phyloP scores from a whole-genome alignment of 768 basidiomycete species.

The Botryobasidium botryosum region DNA sequence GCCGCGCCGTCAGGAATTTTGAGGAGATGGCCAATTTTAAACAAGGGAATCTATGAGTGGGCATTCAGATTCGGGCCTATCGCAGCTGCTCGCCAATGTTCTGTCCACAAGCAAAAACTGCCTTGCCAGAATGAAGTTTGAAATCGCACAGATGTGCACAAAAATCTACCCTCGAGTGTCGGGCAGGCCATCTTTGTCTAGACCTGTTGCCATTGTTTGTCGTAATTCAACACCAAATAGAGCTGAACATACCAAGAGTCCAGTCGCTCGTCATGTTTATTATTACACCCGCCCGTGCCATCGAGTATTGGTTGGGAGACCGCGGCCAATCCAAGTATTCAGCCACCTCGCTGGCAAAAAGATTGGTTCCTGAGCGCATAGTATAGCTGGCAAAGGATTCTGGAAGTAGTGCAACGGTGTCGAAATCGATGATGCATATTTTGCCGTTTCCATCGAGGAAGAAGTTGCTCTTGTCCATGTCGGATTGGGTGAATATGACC shows the following conservation, averaged over 20 bases:
- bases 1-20: too few relatives aligned
- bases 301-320: conserved; percentile 6
- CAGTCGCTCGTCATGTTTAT: conserved; percentile 8
- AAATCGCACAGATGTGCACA: too few relatives aligned
- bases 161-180: too few relatives aligned
- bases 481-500: conserved; percentile 20
- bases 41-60: too few relatives aligned
- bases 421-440: conserved; percentile 18
- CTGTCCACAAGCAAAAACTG: too few relatives aligned
- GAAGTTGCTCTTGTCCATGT: conserved; percentile 19
- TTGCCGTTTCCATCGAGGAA: conserved; percentile 17
- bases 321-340: conserved; percentile 1
- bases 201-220: conserved; percentile 4
- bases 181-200: conserved; percentile 10
- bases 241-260: conserved; percentile 10
- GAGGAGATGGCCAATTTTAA: too few relatives aligned
- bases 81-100: too few relatives aligned
- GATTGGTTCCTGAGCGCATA: conserved; percentile 1
- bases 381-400: conserved; percentile 14
- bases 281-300: conserved; percentile 1
- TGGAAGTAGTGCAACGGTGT: conserved; percentile 16
- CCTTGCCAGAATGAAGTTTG: too few relatives aligned
- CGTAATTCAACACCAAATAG: neutral
- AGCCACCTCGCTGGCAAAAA: neutral
- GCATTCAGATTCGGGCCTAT: too few relatives aligned